Evolutionary conservation across 2,329 filamentous ascomycete species (phyloP), one percentile per base, ranked within the genome.

Genomic region (Ophidiomyces ophidiicola): DNA sequence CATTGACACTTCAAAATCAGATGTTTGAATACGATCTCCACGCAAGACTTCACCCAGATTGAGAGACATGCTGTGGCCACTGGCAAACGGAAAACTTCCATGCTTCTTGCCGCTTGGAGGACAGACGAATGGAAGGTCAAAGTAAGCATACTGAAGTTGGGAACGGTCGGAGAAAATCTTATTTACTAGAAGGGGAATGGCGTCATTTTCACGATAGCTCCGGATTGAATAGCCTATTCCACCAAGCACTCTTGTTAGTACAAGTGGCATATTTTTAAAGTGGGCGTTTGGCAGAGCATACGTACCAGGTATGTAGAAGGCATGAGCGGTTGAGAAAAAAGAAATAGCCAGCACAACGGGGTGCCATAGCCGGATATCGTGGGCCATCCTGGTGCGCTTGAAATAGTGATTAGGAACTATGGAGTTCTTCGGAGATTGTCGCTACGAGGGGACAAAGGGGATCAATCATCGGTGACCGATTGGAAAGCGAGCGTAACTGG

Each of bases 91-190:
- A 4, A 75, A 76, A 25, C 78, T 80, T 36, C 72, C 69, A 48
- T 75, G 74, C 46, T 67, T 70, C 45, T 74, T 69, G 35, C 82
- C 82, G 6, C 77, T 82, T 1, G 82, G 80, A 7, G 82, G 81
- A 54, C 84, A 92, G 39, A 88, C 81, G 57, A 92, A 93, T 5
- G 85, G 84, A 1, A 92, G 76, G 51, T 90, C 82, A 57, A 80
- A 82, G 65, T 88, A 93, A 49, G 84, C 84, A 72, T 86, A 92
- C 59, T 92, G 84, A n/a, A 93, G 67, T 57, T 90, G 80, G 5
- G 82, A 90, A 52, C 82, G 78, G 61, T 92, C 85, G 40, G 84
- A 92, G 61, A 87, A 92, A 51, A 87, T 78, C 60, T 93, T 93
- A 66, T 93, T 93, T 48, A 90, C 82, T 41, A 88, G 76, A n/a